Evolutionary conservation across 805 yeast genomes (phyloP), one percentile per base, ranked within the genome.

Genomic region (Kregervanrija fluxuum): DNA sequence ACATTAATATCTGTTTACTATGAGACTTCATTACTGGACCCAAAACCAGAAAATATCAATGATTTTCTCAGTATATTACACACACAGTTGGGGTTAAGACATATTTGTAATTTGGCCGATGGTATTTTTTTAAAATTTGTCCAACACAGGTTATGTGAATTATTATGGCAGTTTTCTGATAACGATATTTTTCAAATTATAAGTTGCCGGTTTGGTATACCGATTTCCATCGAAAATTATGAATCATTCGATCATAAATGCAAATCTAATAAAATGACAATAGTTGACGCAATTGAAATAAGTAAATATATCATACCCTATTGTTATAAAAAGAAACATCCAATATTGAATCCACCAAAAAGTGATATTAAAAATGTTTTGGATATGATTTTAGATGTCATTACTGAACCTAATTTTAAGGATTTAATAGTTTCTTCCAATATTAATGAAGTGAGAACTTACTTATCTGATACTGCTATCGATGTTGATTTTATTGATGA

Each of bases 161-260:
- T 75, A 28, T 64, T 69, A 8, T 59, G 64, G 59, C 42, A 48
- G 15, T 71, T 71, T 4, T 71, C 84, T 2, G 90, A 84, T 38
- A 69, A 70, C 8, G 93, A 88, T 38, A 60, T 91, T 39, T 72
- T 87, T 8, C 98, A 91, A 55, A 71, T 87, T 32, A 63, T 93
- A 16, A 71, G 79, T 49, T 93, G 99, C 59, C 73, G 85, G 9
- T 88, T 82, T 54, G 95, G 88, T 38, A 71, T 86, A 41, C 64
- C 68, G 2, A 66, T 89, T 3, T 67, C 80, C 1, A 68, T 77
- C 10, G 87, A 82, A 11, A 69, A 70, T 13, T 79, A 78, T 48
- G 69, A 69, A 2, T 87, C 93, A 0, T 73, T 69, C 35, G 84
- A 87, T 48, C 98, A 91, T 55, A 70, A 66, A 3, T 69, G 82